Evolutionary conservation across 805 yeast species (phyloP), one percentile per base, ranked within the genome.

Genomic region (Kodamaea kakaduensis): DNA sequence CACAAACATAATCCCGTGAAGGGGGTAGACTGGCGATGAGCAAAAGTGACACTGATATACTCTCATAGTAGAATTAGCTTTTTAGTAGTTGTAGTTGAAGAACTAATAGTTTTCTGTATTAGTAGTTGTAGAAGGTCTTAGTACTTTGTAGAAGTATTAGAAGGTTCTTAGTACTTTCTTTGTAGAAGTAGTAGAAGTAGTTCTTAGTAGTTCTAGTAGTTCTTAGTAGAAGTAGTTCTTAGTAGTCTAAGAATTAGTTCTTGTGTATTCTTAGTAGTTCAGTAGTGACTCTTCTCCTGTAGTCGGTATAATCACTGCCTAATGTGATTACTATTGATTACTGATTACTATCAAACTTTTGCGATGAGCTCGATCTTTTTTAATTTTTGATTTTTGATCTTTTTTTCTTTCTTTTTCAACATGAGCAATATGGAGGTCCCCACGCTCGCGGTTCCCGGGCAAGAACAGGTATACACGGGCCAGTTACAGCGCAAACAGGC

Each of bases 1-100:
- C 44, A 93, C 97, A 67, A 89, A 93, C 86, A 86, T 84, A 56
- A 93, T 88, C 44, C 98, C 98, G 55, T 88, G 95, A 36, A 59
- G 54, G 15, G 64, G 67, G 56, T 90, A 90, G 31, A 86, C 94
- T 32, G 98, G 98, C 9, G 96, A 84, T 14, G 97, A 89, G 69
- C 98, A 93, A 67, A 93, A 93, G 61, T 93, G 97, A 56, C 98
- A 93, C 45, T 84, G 79, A 59, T 81, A 77, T 35, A 86, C 77
- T 77, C 96, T 83, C 96, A 86, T 85, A 22, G 21, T 54, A 38
- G 40, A 16, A 17, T 16, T 10, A 28, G n/a, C n/a, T n/a, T n/a
- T n/a, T n/a, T n/a, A n/a, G n/a, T n/a, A 21, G 24, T 9, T 9
- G 24, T n/a, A n/a, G n/a, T 21, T 21, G 24, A 21, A 9, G 24